Base-by-base conservation (phyloP, 192 early-diverging fungal genomes). In the Dispira simplex region DNA sequence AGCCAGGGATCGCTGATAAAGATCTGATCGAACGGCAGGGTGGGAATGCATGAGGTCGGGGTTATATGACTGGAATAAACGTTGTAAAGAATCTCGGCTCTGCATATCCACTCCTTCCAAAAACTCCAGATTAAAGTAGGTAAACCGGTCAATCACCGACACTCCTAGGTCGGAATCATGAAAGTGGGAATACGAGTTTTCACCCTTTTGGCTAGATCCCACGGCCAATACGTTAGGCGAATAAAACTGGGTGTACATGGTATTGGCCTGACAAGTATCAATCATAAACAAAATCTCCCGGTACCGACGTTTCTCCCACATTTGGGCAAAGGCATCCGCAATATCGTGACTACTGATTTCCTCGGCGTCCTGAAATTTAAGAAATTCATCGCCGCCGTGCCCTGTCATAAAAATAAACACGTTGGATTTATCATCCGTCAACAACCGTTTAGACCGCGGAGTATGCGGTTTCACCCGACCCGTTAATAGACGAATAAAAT, bases 281-380 rank as follows among this genome's bases (percentile, higher is more conserved):
- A 94, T 90, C 80, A 99, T 89, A 71, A 99, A 97, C 64, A 99
- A 79, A n/a, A 99, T 86, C 77, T 99, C 97, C 69, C 93, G 85
- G 73, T 99, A 99, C 69, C 87, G 73, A 69, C 86, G 83, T 73
- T 97, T 95, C 75, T 99, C 93, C 71, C 82, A 85, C 97, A 99
- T 97, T 75, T 99, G 97, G 63, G 87, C 83, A 70, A 99, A 93
- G 20, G 97, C 90, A 70, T 96, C 94, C 8, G 92, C 93, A 44
- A 99, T 75, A 77, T 99, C 97, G 63, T 93, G 89, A 46, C 87
- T 86, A 63, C 90, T 88, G 63, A 99, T 90, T 72, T 99, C 97
- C 71, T 99, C 97, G 32, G 89, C 84, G 73, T 99, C 97, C 70
- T 97, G 97, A 73, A 99, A 97, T 75, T 99, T 99, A 64, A 99